These are phyloP conservation scores for Cladorrhinum sp. DNA, from an alignment of 2,329 filamentous ascomycete species.

Conservation along the genomic window DNA sequence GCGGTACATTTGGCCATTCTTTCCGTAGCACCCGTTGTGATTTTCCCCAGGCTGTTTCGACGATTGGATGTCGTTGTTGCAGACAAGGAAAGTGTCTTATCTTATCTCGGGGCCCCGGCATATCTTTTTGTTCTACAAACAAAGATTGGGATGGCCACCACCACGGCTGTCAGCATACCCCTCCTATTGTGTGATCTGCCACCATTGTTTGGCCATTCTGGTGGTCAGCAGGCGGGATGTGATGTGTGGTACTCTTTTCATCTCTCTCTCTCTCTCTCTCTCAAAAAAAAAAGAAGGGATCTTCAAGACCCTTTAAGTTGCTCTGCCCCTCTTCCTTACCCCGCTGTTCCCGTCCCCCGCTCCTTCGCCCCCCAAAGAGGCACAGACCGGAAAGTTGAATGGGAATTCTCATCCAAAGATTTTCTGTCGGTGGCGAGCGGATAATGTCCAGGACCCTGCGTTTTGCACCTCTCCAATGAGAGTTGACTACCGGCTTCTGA, in stretches of 20 bases:
- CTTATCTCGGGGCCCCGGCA: slow-evolving; percentile 1
- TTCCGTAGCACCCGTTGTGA: neutral
- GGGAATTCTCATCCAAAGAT: neutral
- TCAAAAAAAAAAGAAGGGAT: neutral
- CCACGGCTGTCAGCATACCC: neutral
- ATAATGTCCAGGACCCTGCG: neutral
- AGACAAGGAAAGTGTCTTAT: neutral
- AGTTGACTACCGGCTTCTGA: neutral
- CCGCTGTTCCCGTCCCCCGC: neutral
- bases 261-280: neutral
- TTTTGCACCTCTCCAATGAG: neutral
- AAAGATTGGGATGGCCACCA: neutral
- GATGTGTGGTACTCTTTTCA: neutral
- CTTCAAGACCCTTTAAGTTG: neutral
- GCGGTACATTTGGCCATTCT: neutral
- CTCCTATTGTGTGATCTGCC: neutral
- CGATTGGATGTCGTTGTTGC: neutral
- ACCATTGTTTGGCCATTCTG: neutral
- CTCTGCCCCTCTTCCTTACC: neutral
- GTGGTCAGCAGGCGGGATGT: slow-evolving; percentile 3
- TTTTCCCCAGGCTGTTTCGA: neutral
- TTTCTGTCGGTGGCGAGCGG: neutral
- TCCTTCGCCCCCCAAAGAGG: neutral
- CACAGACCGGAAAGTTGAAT: neutral
- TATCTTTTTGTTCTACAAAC: neutral